Conservation (phyloP, 1,284 basidiomycete genomes). For the Boletus sp. region DNA sequence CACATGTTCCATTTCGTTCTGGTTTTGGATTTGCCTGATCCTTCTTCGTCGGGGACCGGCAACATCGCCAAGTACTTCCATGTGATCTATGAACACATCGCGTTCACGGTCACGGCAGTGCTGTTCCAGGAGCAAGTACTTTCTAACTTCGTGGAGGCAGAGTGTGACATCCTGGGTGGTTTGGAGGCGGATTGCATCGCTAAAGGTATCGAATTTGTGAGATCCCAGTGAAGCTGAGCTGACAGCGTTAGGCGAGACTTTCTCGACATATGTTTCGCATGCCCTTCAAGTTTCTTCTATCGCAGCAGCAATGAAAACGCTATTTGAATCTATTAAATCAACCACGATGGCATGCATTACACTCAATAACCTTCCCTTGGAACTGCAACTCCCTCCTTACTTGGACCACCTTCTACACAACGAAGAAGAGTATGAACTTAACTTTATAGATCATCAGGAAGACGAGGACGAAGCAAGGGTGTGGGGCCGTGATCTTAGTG, state of each 20-base stretch:
- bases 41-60: constrained; percentile 74
- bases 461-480: constrained; percentile 53
- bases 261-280: constrained; percentile 49
- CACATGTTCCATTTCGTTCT: constrained; percentile 86
- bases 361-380: constrained; percentile 71
- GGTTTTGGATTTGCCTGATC: constrained; percentile 86
- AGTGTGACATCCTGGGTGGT: constrained; percentile 65
- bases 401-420: constrained; percentile 64
- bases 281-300: constrained; percentile 68
- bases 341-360: constrained; percentile 70
- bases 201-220: constrained; percentile 45
- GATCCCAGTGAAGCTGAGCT: constrained; percentile 7
- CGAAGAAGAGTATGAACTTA: constrained; percentile 45
- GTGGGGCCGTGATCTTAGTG: constrained; percentile 67
- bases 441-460: constrained; percentile 41
- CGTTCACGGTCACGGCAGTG: constrained; percentile 84
- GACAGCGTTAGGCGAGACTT: constrained; percentile 47
- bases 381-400: constrained; percentile 78
- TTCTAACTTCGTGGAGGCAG: constrained; percentile 75
- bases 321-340: constrained; percentile 73
- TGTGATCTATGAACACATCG: constrained; percentile 81
- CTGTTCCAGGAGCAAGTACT: constrained; percentile 83
- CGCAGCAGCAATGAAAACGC: constrained; percentile 66
- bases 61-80: constrained; percentile 77
- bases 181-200: constrained; percentile 66